A percentile compares a stretch with the other conserved stretches of the same genome.
Conservation (phyloP, 495 filamentous ascomycete species). For the Lasiosphaeria miniovina region DNA sequence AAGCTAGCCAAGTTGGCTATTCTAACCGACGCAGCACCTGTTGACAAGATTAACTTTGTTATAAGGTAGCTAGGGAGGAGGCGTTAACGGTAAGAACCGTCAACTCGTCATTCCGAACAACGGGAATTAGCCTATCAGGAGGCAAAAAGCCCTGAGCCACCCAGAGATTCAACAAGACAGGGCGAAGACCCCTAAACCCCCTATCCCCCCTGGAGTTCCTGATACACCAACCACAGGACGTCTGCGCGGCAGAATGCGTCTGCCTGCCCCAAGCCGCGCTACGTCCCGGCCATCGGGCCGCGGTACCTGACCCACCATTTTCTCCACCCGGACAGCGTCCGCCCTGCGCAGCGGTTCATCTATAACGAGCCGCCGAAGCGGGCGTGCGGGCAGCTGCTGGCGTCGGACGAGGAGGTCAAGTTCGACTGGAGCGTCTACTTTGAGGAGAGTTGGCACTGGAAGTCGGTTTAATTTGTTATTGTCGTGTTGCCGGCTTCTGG, state of each 20-base stretch:
- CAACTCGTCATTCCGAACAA: too few species aligned
- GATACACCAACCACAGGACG: too few species aligned
- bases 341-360: background rate
- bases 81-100: too few species aligned
- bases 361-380: background rate
- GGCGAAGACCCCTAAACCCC: too few species aligned
- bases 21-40: too few species aligned
- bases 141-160: too few species aligned
- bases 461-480: slow-evolving; percentile 1
- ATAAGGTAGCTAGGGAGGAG: too few species aligned
- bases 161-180: too few species aligned
- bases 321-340: background rate
- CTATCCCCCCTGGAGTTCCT: too few species aligned
- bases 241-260: background rate
- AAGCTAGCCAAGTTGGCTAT: too few species aligned
- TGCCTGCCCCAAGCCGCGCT: background rate
- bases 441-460: slow-evolving; percentile 3
- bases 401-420: background rate
- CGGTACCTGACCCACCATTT: slow-evolving; percentile 1
- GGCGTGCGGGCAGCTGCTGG: background rate
- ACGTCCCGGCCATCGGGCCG: background rate
- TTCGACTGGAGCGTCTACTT: slow-evolving; percentile 1
- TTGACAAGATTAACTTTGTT: too few species aligned
- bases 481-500: background rate
- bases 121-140: too few species aligned